phyloP scores from a whole-genome alignment of 2,329 filamentous ascomycete species.

The Arthrobotrys sinensis region DNA sequence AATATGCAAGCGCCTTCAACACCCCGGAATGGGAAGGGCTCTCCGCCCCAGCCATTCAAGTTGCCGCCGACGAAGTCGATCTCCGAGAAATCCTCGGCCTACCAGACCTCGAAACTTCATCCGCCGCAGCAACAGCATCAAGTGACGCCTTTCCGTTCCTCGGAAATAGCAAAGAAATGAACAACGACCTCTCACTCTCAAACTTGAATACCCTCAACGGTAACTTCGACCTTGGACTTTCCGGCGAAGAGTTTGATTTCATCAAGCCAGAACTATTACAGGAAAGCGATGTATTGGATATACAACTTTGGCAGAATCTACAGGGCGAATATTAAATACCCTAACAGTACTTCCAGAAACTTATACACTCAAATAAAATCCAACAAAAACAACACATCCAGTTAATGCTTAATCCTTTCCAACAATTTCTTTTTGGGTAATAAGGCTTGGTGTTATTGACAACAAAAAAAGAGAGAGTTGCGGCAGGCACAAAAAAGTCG shows the following conservation, averaged over 20 bases:
- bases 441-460: conserved; percentile 44
- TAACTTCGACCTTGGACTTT: conserved; percentile 52
- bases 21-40: conserved; percentile 58
- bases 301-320: conserved; percentile 54
- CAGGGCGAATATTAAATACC: conserved; percentile 48
- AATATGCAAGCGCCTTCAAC: conserved; percentile 56
- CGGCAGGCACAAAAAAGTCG: conserved; percentile 35
- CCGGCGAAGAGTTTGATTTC: conserved; percentile 57
- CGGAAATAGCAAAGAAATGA: conserved; percentile 48
- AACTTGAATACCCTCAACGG: conserved; percentile 42
- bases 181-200: conserved; percentile 49
- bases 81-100: conserved; percentile 56
- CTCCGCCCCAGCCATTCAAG: conserved; percentile 31
- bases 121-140: conserved; percentile 25
- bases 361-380: conserved; percentile 32
- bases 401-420: conserved; percentile 33
- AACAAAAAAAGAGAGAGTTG: conserved; percentile 10
- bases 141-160: conserved; percentile 45
- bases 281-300: conserved; percentile 58
- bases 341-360: too few relatives aligned
- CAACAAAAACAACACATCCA: conserved; percentile 47
- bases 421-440: conserved; percentile 41
- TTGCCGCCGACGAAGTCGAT: conserved; percentile 47
- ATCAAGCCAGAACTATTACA: conserved; percentile 58
- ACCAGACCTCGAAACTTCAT: conserved; percentile 43